These are phyloP conservation scores for Aspergillus oerlinghausenensis DNA, from an alignment of 2,329 filamentous ascomycete genomes.

Conservation along the genomic window DNA sequence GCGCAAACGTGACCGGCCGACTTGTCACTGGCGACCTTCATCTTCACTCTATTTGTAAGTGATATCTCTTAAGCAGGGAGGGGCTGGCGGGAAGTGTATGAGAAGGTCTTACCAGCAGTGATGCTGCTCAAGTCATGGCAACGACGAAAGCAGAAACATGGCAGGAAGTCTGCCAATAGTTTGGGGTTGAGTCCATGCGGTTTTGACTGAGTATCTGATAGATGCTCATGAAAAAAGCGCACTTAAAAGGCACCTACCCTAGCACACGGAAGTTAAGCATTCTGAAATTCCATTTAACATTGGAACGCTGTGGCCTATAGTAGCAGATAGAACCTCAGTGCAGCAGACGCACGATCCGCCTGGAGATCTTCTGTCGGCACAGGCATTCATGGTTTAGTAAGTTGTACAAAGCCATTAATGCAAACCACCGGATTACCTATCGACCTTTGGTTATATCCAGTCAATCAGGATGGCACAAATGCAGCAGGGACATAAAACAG, in stretches of 20 bases:
- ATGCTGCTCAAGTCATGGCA: neutral
- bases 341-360: slow-evolving; percentile 34
- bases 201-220: slow-evolving; percentile 18
- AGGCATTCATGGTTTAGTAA: slow-evolving; percentile 36
- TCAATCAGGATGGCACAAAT: neutral
- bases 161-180: slow-evolving; percentile 10
- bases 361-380: slow-evolving; percentile 41
- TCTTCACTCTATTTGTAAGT: neutral
- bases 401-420: neutral
- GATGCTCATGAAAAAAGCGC: slow-evolving; percentile 18
- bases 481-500: neutral
- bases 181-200: slow-evolving; percentile 10
- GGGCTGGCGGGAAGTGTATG: neutral
- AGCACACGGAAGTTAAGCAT: slow-evolving; percentile 10
- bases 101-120: neutral
- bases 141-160: slow-evolving; percentile 8
- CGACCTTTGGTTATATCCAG: neutral
- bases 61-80: neutral
- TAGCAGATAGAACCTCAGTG: slow-evolving; percentile 17
- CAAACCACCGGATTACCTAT: neutral
- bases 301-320: slow-evolving; percentile 3
- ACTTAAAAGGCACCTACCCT: slow-evolving; percentile 15
- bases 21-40: no score
- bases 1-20: no score
- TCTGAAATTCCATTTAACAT: slow-evolving; percentile 5